phyloP scores from a whole-genome alignment of 331 rosid genomes.

The Pyrus hybrid region DNA sequence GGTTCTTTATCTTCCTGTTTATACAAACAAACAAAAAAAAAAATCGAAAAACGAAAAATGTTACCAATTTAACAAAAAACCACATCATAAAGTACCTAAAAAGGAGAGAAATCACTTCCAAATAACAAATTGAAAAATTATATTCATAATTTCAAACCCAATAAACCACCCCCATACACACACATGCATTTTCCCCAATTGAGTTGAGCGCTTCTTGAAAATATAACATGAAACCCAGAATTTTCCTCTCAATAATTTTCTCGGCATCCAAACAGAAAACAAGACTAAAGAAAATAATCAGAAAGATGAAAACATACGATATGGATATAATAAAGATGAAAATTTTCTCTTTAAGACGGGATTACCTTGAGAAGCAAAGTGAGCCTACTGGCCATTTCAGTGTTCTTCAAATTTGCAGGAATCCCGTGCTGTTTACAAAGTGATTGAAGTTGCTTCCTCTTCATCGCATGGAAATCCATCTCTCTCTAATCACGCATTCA shows the following conservation, averaged over 20 bases:
- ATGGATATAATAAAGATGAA: too few species aligned
- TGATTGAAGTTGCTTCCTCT: conserved; percentile 36
- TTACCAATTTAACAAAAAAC: neutral
- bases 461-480: conserved; percentile 37
- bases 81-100: neutral
- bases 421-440: conserved; percentile 46
- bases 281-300: neutral
- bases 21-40: neutral
- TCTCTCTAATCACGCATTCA: neutral
- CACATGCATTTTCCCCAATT: neutral
- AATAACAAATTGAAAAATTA: neutral
- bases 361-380: conserved; percentile 29
- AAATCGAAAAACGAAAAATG: neutral
- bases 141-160: neutral
- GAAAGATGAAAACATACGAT: neutral
- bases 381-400: conserved; percentile 39
- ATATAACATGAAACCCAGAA: neutral
- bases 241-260: neutral
- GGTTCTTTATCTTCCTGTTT: conserved; percentile 13
- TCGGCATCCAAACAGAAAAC: neutral
- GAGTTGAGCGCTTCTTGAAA: neutral
- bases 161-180: neutral
- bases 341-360: neutral
- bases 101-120: neutral
- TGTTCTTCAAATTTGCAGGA: conserved; percentile 35